phyloP scores from a whole-genome alignment of 306 rosid genomes.

The Casuarina glauca region DNA sequence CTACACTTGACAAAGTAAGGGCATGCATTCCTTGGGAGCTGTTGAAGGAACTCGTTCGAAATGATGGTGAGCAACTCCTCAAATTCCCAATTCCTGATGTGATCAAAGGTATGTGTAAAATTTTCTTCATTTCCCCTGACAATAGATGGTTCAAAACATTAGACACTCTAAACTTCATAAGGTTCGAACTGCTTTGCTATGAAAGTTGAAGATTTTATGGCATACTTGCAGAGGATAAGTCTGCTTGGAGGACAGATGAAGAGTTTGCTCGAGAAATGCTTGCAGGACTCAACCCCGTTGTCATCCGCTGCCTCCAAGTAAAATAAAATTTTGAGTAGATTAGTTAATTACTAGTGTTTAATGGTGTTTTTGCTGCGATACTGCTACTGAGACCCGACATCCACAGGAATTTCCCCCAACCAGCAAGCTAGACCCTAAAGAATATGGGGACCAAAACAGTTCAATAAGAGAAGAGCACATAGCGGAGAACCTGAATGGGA shows the following conservation, averaged over 20 bases:
- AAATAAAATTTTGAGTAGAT: conserved; percentile 3
- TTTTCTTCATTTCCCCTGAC: not conserved
- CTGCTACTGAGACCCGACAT: conserved; percentile 3
- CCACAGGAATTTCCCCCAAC: conserved; percentile 80
- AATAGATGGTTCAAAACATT: not conserved
- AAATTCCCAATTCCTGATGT: conserved; percentile 84
- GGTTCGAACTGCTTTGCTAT: not conserved
- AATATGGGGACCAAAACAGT: conserved; percentile 77
- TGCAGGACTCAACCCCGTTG: conserved; percentile 94
- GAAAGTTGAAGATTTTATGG: not conserved
- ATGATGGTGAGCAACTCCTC: conserved; percentile 80
- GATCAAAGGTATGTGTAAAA: conserved; percentile 55
- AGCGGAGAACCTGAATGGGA: conserved; percentile 52
- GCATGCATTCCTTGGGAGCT: conserved; percentile 74
- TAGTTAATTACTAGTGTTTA: not conserved
- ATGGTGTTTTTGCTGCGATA: conserved; percentile 5
- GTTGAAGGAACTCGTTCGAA: conserved; percentile 65
- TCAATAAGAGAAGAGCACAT: conserved; percentile 60
- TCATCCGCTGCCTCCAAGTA: conserved; percentile 71
- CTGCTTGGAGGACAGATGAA: conserved; percentile 93
- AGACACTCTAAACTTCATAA: not conserved
- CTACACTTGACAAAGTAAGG: conserved; percentile 41
- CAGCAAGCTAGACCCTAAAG: conserved; percentile 64
- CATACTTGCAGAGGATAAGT: conserved; percentile 47
- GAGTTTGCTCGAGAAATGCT: conserved; percentile 94